A percentile compares a stretch with the other conserved stretches of the same genome.
Conservation (phyloP, 495 filamentous ascomycete species). For the Thermochaetoides thermophila region DNA sequence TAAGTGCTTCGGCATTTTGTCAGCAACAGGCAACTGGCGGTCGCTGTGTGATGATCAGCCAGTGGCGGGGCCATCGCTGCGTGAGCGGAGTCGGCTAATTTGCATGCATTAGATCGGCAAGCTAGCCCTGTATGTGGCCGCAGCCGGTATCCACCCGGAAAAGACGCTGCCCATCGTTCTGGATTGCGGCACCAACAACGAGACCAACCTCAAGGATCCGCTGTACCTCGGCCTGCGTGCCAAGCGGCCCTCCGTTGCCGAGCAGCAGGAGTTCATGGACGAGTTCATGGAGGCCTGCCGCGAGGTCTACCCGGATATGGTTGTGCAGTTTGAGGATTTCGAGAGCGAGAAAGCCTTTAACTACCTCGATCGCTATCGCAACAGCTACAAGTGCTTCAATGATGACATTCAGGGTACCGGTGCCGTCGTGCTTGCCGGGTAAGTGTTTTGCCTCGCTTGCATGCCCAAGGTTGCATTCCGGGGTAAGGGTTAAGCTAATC, state of each 20-base stretch:
- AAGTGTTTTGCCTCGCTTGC: conserved; percentile 14
- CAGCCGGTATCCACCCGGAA: conserved; percentile 87
- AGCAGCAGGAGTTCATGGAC: conserved; percentile 88
- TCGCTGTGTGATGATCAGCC: too few relatives aligned
- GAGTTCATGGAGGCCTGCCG: conserved; percentile 89
- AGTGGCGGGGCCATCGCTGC: neutral
- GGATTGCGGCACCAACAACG: conserved; percentile 85
- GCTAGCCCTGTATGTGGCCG: conserved; percentile 84
- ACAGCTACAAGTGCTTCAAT: conserved; percentile 89
- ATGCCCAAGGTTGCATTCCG: neutral
- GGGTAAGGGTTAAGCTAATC: conserved; percentile 1
- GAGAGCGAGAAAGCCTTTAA: conserved; percentile 89
- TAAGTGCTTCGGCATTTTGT: conserved; percentile 32
- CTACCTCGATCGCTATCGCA: conserved; percentile 74
- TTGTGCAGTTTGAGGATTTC: conserved; percentile 97
- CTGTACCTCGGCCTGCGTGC: conserved; percentile 82
- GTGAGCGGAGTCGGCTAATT: conserved; percentile 12
- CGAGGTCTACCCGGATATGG: conserved; percentile 79
- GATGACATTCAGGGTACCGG: conserved; percentile 98
- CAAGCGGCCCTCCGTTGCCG: conserved; percentile 62
- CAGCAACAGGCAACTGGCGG: too few relatives aligned
- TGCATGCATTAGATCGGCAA: conserved; percentile 50
- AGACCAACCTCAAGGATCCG: conserved; percentile 75
- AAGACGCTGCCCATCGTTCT: conserved; percentile 84
- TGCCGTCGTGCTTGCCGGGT: conserved; percentile 82